A percentile compares a stretch with the other conserved stretches of the same genome.
Conservation (phyloP, 257 asterid species). For the Petunia secreta region DNA sequence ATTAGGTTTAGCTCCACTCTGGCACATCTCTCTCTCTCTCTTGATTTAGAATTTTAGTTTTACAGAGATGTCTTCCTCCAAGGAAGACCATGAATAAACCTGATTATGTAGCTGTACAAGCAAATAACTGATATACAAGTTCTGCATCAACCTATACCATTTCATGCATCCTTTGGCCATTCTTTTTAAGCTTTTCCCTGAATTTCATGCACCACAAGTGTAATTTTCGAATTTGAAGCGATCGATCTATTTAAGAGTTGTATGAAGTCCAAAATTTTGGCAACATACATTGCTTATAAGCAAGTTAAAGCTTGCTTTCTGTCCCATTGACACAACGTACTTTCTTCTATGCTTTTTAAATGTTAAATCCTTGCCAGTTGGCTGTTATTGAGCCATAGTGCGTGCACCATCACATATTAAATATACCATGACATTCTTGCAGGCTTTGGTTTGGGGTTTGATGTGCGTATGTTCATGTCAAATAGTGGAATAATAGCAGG, state of each 20-base stretch:
- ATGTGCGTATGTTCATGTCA: not conserved
- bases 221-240: not conserved
- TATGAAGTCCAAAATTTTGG: not conserved
- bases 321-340: not conserved
- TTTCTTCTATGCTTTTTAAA: not conserved
- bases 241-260: not conserved
- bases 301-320: not conserved
- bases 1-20: not conserved
- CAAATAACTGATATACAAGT: not conserved
- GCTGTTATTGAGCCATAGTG: not conserved
- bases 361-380: not conserved
- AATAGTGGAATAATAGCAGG: conserved; percentile 15
- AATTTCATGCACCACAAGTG: not conserved
- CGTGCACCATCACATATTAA: not conserved
- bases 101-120: not conserved
- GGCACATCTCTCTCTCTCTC: not conserved
- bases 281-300: conserved; percentile 1
- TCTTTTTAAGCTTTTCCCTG: not conserved
- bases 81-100: no score
- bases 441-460: not conserved
- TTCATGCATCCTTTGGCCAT: not conserved
- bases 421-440: not conserved
- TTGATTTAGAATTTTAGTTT: no score
- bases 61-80: no score
- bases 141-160: not conserved